A percentile compares a stretch with the other conserved stretches of the same genome.
phyloP scores from a whole-genome alignment of 768 basidiomycete genomes.

The Tulasnella sp. region DNA sequence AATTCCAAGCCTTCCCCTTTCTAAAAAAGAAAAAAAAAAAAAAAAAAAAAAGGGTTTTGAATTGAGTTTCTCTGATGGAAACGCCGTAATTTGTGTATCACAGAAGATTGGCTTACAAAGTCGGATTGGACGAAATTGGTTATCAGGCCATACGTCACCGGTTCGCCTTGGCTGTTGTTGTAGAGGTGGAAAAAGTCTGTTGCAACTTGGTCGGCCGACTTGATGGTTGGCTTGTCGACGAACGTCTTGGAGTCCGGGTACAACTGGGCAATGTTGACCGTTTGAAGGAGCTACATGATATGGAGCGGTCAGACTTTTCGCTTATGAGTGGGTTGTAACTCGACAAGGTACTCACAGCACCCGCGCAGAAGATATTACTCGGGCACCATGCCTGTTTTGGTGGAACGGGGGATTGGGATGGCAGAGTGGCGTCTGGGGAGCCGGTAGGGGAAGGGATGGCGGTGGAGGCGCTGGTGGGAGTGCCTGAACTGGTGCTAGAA shows the following conservation, averaged over 20 bases:
- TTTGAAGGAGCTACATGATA: slow-evolving; percentile 66
- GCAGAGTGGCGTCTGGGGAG: slow-evolving; percentile 31
- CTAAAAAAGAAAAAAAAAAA: slow-evolving; percentile 28
- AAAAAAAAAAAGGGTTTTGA: background rate
- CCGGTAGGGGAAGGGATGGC: slow-evolving; percentile 18
- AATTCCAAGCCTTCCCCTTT: slow-evolving; percentile 83
- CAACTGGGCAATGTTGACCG: slow-evolving; percentile 70
- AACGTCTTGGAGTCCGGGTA: slow-evolving; percentile 84
- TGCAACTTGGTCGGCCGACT: slow-evolving; percentile 60
- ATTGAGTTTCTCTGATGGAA: background rate
- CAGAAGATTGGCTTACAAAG: slow-evolving; percentile 44
- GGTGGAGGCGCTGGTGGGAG: slow-evolving; percentile 14
- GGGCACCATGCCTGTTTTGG: slow-evolving; percentile 74
- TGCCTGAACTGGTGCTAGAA: slow-evolving; percentile 29
- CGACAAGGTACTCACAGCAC: slow-evolving; percentile 49
- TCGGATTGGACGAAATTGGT: slow-evolving; percentile 66
- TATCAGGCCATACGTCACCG: slow-evolving; percentile 57
- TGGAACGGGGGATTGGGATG: slow-evolving; percentile 61
- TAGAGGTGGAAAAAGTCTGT: slow-evolving; percentile 50
- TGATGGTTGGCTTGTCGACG: slow-evolving; percentile 81
- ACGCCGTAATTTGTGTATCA: no score
- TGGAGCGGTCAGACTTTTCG: background rate
- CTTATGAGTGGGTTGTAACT: no score
- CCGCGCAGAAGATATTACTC: slow-evolving; percentile 74
- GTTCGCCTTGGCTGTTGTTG: slow-evolving; percentile 24